A percentile compares a stretch with the other conserved stretches of the same genome.
Evolutionary conservation across 148 eudicot genomes (phyloP).

Genomic region (Vaccinium corymbosum): DNA sequence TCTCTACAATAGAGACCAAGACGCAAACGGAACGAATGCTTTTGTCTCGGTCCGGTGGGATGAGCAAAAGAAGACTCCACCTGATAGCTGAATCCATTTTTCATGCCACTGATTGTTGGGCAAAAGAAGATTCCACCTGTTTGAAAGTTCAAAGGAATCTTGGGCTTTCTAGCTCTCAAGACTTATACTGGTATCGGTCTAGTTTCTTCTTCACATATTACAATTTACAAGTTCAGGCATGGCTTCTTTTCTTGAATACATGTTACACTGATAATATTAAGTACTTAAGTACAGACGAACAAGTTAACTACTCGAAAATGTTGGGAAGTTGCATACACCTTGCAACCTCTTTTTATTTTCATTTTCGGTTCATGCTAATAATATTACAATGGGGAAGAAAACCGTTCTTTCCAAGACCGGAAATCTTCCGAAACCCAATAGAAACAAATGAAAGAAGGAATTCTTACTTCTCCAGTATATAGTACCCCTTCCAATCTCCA

Average conservation of each 20-base stretch:
- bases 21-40: neutral
- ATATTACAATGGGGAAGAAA: neutral
- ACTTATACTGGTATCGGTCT: too few relatives aligned
- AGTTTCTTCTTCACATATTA: neutral
- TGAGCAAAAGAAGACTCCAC: too few relatives aligned
- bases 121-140: neutral
- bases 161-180: neutral
- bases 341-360: neutral
- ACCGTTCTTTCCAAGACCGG: neutral
- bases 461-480: neutral
- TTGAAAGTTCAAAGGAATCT: neutral
- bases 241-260: neutral
- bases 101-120: slow-evolving; percentile 1
- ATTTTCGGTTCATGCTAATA: neutral
- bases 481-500: neutral
- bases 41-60: neutral
- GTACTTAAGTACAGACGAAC: neutral
- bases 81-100: too few relatives aligned
- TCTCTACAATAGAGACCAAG: neutral
- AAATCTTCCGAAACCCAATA: neutral
- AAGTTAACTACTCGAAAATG: neutral
- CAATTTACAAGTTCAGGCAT: neutral
- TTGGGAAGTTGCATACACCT: neutral
- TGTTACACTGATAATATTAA: too few relatives aligned
- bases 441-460: slow-evolving; percentile 1